Evolutionary conservation across 78 protist genomes (phyloP), one percentile per base, ranked within the genome.

Genomic region (Cyanophora paradoxa): DNA sequence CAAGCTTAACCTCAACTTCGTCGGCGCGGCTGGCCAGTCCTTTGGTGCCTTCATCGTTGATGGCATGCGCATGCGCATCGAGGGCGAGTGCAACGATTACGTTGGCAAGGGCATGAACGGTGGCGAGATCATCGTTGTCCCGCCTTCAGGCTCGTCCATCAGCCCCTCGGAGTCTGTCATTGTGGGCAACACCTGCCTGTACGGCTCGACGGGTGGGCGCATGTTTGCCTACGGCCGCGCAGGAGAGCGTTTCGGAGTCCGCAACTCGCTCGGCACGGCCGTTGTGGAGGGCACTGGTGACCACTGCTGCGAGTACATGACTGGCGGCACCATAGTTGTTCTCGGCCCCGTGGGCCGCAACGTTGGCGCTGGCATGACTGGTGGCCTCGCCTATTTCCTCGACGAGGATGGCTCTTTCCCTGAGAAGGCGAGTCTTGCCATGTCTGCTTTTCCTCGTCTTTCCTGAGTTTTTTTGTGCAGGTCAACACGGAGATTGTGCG

Each of bases 281-380:
- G 92, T 91, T n/a, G 54, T 77, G 56, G 95, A 91, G 83, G 95
- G 92, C 13, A 76, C 80, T 5, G 95, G 95, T 48, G 92, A 86
- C 74, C 95, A 91, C 81, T 87, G 91, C 40, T 87, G 91, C 69
- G 95, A 91, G 76, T 91, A 91, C 84, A 91, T 91, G 95, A 91
- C 95, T 22, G 95, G 92, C 24, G 95, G 95, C 10, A 34, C 68
- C 8, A 87, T 83, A 14, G 86, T 85, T 13, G 48, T 84, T 2
- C 92, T 91, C 30, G 95, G 95, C 26, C 26, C 17, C 19, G 63
- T 78, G 1, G 91, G 89, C 2, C 44, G 84, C 67, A 91, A 91
- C 77, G 83, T 87, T 22, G 95, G 83, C 2, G 95, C 95, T 1
- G 95, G 95, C 36, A 84, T 84, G 95, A 72, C 84, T n/a, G 95